Percentiles rank a stretch among this genome's conserved stretches.
Evolutionary conservation across 2,329 filamentous ascomycete species (phyloP).

Genomic region (Leptographium radiaticola): DNA sequence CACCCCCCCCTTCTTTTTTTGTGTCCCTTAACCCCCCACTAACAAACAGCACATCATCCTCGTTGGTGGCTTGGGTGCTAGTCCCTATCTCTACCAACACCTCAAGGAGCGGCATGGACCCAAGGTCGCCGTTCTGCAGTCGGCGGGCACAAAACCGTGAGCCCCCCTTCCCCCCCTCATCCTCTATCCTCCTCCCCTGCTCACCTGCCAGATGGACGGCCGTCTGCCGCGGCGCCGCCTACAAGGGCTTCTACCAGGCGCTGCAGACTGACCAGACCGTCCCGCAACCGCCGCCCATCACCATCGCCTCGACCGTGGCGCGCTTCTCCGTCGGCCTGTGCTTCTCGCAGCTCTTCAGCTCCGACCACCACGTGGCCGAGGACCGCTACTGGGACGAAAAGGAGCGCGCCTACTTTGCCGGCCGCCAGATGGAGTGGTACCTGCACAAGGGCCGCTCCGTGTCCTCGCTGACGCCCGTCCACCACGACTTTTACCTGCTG

Average conservation of each 20-base stretch:
- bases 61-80: constrained; percentile 35
- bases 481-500: constrained; percentile 7
- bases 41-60: constrained; percentile 27
- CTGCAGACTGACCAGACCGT: background rate
- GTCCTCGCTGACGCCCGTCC: constrained; percentile 4
- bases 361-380: background rate
- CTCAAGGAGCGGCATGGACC: constrained; percentile 22
- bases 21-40: too few relatives aligned
- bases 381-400: constrained; percentile 8
- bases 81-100: constrained; percentile 29
- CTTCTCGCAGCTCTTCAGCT: constrained; percentile 4
- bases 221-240: constrained; percentile 36
- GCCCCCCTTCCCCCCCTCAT: too few relatives aligned
- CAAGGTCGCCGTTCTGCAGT: constrained; percentile 33
- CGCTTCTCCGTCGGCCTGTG: constrained; percentile 6
- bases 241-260: constrained; percentile 20
- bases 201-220: constrained; percentile 22
- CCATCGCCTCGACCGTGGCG: constrained; percentile 7
- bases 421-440: constrained; percentile 8
- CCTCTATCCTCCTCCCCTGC: too few relatives aligned
- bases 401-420: constrained; percentile 5
- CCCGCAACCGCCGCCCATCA: constrained; percentile 1
- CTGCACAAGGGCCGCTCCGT: constrained; percentile 7
- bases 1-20: too few relatives aligned
- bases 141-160: constrained; percentile 17